phyloP scores from a whole-genome alignment of 768 basidiomycete genomes.

The Russula foetens region DNA sequence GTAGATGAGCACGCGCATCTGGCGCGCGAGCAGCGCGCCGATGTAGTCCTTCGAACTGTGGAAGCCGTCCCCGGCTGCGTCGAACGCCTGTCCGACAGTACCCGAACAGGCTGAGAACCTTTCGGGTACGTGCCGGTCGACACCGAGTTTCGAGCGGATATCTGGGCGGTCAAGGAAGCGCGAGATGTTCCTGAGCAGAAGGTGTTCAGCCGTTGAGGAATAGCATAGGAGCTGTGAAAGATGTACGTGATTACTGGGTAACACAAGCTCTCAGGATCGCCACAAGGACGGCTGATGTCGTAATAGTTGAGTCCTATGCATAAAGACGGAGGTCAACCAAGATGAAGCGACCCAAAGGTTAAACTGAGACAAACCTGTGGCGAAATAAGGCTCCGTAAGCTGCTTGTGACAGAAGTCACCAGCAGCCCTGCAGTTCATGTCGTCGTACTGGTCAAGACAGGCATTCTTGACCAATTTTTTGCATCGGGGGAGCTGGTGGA shows the following conservation, averaged over 20 bases:
- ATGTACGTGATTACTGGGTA: slow-evolving; percentile 44
- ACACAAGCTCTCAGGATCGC: slow-evolving; percentile 46
- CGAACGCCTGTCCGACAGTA: slow-evolving; percentile 44
- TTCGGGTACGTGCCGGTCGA: slow-evolving; percentile 37
- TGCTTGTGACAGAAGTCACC: slow-evolving; percentile 30
- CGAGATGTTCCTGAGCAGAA: slow-evolving; percentile 39
- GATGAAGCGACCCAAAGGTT: background rate
- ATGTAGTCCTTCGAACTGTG: slow-evolving; percentile 34
- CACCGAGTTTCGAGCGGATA: slow-evolving; percentile 51
- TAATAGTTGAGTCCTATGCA: slow-evolving; percentile 44
- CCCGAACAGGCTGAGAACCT: slow-evolving; percentile 36
- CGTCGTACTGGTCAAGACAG: slow-evolving; percentile 39
- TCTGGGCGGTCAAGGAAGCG: slow-evolving; percentile 54
- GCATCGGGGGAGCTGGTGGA: slow-evolving; percentile 38
- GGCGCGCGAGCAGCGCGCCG: slow-evolving; percentile 45
- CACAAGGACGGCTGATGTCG: slow-evolving; percentile 58
- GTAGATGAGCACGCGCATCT: slow-evolving; percentile 44
- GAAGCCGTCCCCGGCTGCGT: slow-evolving; percentile 32
- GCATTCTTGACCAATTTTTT: slow-evolving; percentile 30
- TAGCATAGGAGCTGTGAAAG: background rate
- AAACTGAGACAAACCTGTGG: slow-evolving; percentile 22
- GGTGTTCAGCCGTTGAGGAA: background rate
- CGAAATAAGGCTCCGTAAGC: slow-evolving; percentile 23
- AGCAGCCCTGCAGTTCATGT: slow-evolving; percentile 37
- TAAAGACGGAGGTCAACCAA: slow-evolving; percentile 17